phyloP scores from a whole-genome alignment of 2,329 filamentous ascomycete species.

The Penicillium sumatraense region DNA sequence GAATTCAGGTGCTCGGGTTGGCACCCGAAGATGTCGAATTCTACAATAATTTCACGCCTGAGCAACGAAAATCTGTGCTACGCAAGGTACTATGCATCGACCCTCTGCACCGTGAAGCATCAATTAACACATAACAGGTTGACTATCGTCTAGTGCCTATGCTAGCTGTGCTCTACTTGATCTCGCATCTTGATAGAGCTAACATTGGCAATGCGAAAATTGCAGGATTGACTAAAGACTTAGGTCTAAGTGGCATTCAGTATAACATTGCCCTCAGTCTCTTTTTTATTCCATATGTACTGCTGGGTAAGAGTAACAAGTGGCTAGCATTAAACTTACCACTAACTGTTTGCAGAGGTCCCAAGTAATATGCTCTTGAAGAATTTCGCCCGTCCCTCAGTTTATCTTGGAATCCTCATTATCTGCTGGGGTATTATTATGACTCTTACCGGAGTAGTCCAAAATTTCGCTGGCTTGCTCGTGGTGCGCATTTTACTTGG shows the following conservation, averaged over 20 bases:
- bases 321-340: neutral
- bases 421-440: conserved; percentile 20
- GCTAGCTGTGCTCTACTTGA: conserved; percentile 21
- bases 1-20: conserved; percentile 15
- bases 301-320: conserved; percentile 9
- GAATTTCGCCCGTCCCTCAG: conserved; percentile 18
- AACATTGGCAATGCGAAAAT: conserved; percentile 28
- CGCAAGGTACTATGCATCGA: conserved; percentile 3
- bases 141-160: conserved; percentile 22
- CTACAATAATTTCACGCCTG: conserved; percentile 7
- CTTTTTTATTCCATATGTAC: conserved; percentile 21
- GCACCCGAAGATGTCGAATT: conserved; percentile 18
- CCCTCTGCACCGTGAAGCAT: neutral
- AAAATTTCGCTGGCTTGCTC: conserved; percentile 21
- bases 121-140: conserved; percentile 1
- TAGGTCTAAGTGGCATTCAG: conserved; percentile 17
- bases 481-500: conserved; percentile 14
- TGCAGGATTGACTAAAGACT: conserved; percentile 14
- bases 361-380: conserved; percentile 24
- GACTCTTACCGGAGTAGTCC: conserved; percentile 21
- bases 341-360: conserved; percentile 8
- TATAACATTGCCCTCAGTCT: conserved; percentile 22
- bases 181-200: conserved; percentile 19
- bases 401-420: conserved; percentile 19
- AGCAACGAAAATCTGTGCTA: conserved; percentile 15